Conservation (phyloP, 2,329 filamentous ascomycete genomes). For the Colletotrichum sp. region DNA sequence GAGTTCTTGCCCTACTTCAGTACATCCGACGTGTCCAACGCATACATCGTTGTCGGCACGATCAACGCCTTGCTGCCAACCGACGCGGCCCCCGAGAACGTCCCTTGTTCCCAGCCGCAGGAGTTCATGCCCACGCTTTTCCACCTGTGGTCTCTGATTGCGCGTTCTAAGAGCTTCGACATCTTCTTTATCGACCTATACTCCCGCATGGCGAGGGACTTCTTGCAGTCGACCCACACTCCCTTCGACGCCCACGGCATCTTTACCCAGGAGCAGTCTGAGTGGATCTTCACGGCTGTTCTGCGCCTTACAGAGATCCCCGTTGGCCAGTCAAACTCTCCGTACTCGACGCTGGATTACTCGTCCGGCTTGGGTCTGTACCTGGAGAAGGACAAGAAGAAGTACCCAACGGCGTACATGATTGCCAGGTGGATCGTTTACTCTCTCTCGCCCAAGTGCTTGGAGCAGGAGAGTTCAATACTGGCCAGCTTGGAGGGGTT, state of each 20-base stretch:
- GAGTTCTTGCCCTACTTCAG: slow-evolving; percentile 89
- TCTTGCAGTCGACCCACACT: slow-evolving; percentile 75
- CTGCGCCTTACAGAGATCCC: slow-evolving; percentile 92
- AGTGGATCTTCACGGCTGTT: slow-evolving; percentile 90
- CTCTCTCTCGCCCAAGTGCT: slow-evolving; percentile 85
- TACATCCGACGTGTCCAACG: slow-evolving; percentile 88
- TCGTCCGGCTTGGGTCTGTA: slow-evolving; percentile 83
- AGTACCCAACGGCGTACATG: slow-evolving; percentile 89
- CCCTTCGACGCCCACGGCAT: slow-evolving; percentile 87
- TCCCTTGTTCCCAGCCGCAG: slow-evolving; percentile 80
- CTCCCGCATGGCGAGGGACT: slow-evolving; percentile 86
- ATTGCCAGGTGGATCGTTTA: slow-evolving; percentile 93
- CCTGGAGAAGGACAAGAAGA: slow-evolving; percentile 90
- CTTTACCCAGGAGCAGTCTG: slow-evolving; percentile 90
- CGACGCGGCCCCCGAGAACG: slow-evolving; percentile 73
- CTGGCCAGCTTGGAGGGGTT: slow-evolving; percentile 87
- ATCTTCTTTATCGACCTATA: slow-evolving; percentile 88
- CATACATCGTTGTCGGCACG: slow-evolving; percentile 89
- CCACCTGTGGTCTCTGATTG: slow-evolving; percentile 94
- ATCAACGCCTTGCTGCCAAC: slow-evolving; percentile 91
- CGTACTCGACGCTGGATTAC: slow-evolving; percentile 86
- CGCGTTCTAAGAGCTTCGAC: slow-evolving; percentile 86
- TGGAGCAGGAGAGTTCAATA: slow-evolving; percentile 79
- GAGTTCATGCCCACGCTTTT: slow-evolving; percentile 94
- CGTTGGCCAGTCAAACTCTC: slow-evolving; percentile 92